Conservation (phyloP, 2,329 filamentous ascomycete species). For the Apiospora saccharicola region DNA sequence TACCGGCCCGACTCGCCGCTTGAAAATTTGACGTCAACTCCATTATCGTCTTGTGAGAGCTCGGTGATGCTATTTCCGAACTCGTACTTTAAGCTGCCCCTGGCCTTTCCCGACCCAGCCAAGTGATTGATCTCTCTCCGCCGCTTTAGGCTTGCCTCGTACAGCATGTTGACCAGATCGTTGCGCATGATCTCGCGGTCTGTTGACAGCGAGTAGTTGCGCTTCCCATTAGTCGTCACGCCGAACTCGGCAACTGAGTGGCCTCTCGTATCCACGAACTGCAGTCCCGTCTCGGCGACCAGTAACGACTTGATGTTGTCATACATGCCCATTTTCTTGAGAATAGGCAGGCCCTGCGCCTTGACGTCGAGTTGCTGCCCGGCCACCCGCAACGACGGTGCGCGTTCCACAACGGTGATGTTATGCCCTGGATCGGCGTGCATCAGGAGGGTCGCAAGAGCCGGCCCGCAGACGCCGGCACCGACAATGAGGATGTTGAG, state of each 20-base stretch:
- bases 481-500: conserved; percentile 28
- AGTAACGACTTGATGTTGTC: conserved; percentile 44
- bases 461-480: conserved; percentile 37
- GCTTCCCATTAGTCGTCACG: conserved; percentile 49
- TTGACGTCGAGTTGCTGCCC: conserved; percentile 56
- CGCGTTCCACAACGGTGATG: conserved; percentile 50
- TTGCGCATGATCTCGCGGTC: conserved; percentile 69
- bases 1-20: conserved; percentile 52
- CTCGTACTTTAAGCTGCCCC: conserved; percentile 40
- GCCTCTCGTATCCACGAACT: conserved; percentile 52
- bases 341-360: conserved; percentile 47
- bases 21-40: conserved; percentile 49
- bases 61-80: conserved; percentile 42
- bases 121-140: conserved; percentile 31
- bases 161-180: conserved; percentile 59
- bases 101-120: conserved; percentile 35
- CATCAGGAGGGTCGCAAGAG: conserved; percentile 24
- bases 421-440: background rate
- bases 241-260: conserved; percentile 47
- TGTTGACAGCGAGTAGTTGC: conserved; percentile 54
- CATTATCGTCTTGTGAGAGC: conserved; percentile 43
- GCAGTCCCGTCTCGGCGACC: conserved; percentile 57
- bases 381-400: conserved; percentile 42
- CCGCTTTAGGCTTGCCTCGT: conserved; percentile 45
- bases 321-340: conserved; percentile 49